phyloP scores from a whole-genome alignment of 371 early-diverging fungal genomes.

The Mortierella sp. region DNA sequence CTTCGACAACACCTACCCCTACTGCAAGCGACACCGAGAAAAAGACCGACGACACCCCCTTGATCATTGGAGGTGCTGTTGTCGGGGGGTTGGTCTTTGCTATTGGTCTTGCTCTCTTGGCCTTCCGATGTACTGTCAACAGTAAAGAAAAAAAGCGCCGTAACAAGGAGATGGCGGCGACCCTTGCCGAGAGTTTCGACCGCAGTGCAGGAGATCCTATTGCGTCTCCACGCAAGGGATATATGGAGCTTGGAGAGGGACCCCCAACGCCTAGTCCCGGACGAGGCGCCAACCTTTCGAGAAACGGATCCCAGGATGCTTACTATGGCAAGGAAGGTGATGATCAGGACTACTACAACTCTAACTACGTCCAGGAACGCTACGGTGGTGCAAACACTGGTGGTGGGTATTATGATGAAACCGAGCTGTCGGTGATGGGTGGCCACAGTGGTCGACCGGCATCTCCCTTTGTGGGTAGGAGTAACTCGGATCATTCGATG shows the following conservation, averaged over 20 bases:
- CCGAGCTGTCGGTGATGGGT: slow-evolving; percentile 53
- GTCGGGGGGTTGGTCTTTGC: slow-evolving; percentile 47
- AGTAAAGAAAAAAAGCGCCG: slow-evolving; percentile 35
- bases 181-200: slow-evolving; percentile 40
- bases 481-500: slow-evolving; percentile 17
- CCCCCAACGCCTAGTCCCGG: slow-evolving; percentile 27
- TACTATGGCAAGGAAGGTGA: slow-evolving; percentile 40
- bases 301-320: slow-evolving; percentile 49
- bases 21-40: not conserved
- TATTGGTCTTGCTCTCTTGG: slow-evolving; percentile 39
- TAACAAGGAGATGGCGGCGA: slow-evolving; percentile 52
- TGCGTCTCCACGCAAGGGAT: slow-evolving; percentile 34
- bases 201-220: slow-evolving; percentile 28
- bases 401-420: slow-evolving; percentile 53
- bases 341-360: slow-evolving; percentile 32
- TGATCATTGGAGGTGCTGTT: slow-evolving; percentile 28
- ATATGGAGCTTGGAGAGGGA: slow-evolving; percentile 43
- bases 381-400: slow-evolving; percentile 45
- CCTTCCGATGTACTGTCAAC: slow-evolving; percentile 33
- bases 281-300: slow-evolving; percentile 38
- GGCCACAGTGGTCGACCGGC: slow-evolving; percentile 26
- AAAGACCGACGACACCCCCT: not conserved
- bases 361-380: slow-evolving; percentile 50
- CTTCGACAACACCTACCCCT: not conserved
- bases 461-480: slow-evolving; percentile 21